Evolutionary conservation across 208 protist genomes (phyloP).

Genomic region (Acanthamoeba healyi): DNA sequence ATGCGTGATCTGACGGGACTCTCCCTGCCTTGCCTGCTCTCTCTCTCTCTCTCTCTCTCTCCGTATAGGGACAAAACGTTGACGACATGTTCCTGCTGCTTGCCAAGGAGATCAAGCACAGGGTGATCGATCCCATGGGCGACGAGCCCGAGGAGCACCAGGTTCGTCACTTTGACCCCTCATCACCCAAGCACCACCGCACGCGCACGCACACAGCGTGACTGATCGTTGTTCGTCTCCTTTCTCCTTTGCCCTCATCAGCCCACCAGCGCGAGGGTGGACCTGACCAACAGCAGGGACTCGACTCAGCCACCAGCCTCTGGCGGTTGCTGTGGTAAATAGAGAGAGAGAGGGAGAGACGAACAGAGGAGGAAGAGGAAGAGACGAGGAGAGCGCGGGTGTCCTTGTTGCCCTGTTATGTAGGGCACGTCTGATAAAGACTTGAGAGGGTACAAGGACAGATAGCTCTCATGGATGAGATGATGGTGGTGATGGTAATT

Average conservation of each 20-base stretch:
- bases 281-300: neutral
- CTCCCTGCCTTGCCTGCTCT: neutral
- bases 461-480: no score
- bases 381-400: no score
- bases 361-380: neutral
- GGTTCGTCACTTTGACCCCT: neutral
- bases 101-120: slow-evolving; percentile 88
- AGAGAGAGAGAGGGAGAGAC: neutral
- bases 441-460: no score
- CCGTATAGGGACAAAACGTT: slow-evolving; percentile 86
- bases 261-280: neutral
- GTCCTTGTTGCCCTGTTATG: no score
- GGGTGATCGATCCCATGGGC: slow-evolving; percentile 71
- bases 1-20: neutral
- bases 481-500: no score
- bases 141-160: neutral
- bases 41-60: slow-evolving; percentile 45
- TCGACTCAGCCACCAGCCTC: neutral
- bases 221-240: neutral
- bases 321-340: neutral
- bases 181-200: neutral
- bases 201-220: neutral
- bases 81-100: slow-evolving; percentile 91
- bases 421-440: no score
- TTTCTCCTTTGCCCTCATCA: neutral